These are phyloP conservation scores for Moesziomyces sp. DNA, from an alignment of 1,284 basidiomycete species.

Conservation along the genomic window DNA sequence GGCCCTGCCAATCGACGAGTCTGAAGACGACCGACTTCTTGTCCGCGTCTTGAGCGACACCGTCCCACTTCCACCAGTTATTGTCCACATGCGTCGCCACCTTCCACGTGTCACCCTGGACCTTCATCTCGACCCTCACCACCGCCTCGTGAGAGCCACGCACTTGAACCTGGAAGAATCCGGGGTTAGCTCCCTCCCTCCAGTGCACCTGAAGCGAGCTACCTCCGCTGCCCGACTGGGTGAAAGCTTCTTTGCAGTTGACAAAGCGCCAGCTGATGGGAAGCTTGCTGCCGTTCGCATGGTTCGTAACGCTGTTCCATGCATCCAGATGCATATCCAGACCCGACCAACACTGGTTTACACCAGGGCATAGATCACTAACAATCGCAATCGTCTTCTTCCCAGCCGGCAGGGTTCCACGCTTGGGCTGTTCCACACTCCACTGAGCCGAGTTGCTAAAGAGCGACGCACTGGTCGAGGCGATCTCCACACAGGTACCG, in stretches of 20 bases:
- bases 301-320: constrained; percentile 36
- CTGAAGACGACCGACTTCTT: constrained; percentile 21
- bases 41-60: no score
- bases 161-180: constrained; percentile 42
- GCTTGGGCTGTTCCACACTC: constrained; percentile 17
- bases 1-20: constrained; percentile 44
- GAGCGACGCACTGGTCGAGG: constrained; percentile 17
- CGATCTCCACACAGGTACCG: constrained; percentile 46
- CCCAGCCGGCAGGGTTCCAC: constrained; percentile 15
- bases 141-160: constrained; percentile 36
- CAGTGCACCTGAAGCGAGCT: constrained; percentile 34
- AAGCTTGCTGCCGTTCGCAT: constrained; percentile 23
- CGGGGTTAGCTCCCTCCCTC: constrained; percentile 21
- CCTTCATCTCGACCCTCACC: constrained; percentile 34
- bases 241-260: constrained; percentile 36
- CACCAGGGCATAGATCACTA: constrained; percentile 41
- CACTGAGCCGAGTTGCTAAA: constrained; percentile 32
- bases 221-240: constrained; percentile 14
- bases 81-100: constrained; percentile 18
- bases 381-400: constrained; percentile 40
- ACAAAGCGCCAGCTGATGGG: constrained; percentile 42
- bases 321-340: constrained; percentile 51
- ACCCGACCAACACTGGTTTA: constrained; percentile 39
- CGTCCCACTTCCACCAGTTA: constrained; percentile 29
- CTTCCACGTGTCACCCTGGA: constrained; percentile 3